phyloP scores from a whole-genome alignment of 345 rosid genomes.

The Arabidopsis suecica region DNA sequence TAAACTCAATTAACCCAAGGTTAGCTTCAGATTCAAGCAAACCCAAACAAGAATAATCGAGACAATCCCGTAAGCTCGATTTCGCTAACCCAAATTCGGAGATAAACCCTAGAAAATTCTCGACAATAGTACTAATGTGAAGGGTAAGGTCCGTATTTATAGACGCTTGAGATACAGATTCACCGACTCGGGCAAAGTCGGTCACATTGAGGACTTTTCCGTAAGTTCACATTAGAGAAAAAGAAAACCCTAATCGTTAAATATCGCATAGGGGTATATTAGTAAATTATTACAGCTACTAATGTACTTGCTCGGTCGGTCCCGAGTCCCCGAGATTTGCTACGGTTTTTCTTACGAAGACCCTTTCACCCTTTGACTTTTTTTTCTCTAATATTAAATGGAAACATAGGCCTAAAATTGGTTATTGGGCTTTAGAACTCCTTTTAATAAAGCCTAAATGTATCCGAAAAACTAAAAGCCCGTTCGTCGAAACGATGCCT shows the following conservation, averaged over 20 bases:
- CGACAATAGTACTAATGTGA: no score
- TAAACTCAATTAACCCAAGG: background rate
- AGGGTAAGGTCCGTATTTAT: conserved; percentile 22
- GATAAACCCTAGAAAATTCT: background rate
- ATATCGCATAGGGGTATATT: background rate
- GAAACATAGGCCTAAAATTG: background rate
- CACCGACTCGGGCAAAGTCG: conserved; percentile 38
- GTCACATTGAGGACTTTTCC: conserved; percentile 28
- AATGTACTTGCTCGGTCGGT: background rate
- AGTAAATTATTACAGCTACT: background rate
- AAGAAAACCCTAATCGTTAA: conserved; percentile 14
- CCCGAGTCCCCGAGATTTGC: conserved; percentile 2
- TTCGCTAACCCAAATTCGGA: background rate
- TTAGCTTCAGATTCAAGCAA: conserved; percentile 18
- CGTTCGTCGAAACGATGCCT: background rate
- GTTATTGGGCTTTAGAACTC: background rate
- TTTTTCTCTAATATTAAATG: no score
- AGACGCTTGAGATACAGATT: conserved; percentile 28
- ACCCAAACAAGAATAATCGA: background rate
- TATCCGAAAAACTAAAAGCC: background rate
- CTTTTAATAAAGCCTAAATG: background rate
- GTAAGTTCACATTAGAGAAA: background rate
- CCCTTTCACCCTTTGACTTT: background rate
- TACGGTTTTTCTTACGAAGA: background rate
- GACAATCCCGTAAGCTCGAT: background rate